These are phyloP conservation scores for Papilionanthe hybrid DNA, from an alignment of 116 monocot genomes.

Conservation along the genomic window DNA sequence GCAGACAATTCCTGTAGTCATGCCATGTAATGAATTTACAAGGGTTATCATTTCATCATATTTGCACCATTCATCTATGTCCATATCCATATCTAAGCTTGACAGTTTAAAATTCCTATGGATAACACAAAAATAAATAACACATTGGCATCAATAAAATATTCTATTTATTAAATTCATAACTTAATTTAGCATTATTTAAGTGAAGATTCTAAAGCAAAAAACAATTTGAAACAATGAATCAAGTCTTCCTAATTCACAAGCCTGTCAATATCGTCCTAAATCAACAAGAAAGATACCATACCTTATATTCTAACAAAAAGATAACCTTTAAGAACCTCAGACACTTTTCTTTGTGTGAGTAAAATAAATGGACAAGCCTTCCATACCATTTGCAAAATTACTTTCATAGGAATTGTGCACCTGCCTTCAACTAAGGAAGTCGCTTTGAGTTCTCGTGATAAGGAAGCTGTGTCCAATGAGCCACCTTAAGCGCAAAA, in stretches of 20 bases:
- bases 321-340: background rate
- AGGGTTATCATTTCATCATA: too few species aligned
- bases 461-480: background rate
- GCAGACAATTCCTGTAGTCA: too few species aligned
- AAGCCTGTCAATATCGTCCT: background rate
- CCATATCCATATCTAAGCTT: too few species aligned
- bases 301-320: background rate
- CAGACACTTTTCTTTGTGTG: background rate
- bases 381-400: background rate
- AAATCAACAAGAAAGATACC: background rate
- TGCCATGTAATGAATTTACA: too few species aligned
- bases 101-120: too few species aligned
- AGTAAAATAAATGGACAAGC: too few species aligned
- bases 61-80: too few species aligned
- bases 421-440: conserved; percentile 4
- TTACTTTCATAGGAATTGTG: background rate
- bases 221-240: background rate
- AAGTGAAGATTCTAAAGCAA: background rate
- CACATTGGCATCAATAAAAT: too few species aligned
- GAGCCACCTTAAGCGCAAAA: conserved; percentile 5
- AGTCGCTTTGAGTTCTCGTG: background rate
- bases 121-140: too few species aligned
- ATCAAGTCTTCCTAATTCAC: background rate
- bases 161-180: too few species aligned
- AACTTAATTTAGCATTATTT: too few species aligned